Conservation (phyloP, 768 basidiomycete genomes). For the Podaxis sp. region DNA sequence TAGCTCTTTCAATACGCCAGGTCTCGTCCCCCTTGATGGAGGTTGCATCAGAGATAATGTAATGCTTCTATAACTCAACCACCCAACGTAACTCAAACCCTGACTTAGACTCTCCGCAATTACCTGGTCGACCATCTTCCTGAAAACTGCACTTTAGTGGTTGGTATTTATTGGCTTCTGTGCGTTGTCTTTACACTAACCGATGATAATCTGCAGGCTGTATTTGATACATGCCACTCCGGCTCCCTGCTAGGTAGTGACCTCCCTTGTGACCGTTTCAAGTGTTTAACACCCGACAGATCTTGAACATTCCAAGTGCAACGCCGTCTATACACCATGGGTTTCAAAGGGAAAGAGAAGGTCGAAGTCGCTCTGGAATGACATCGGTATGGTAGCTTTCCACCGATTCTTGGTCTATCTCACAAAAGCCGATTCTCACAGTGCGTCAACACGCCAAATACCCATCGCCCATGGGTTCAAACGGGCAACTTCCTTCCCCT, state of each 20-base stretch:
- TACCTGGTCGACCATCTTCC: constrained; percentile 39
- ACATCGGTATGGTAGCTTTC: constrained; percentile 25
- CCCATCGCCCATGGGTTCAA: not conserved
- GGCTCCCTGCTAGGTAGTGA: constrained; percentile 37
- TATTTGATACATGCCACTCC: constrained; percentile 43
- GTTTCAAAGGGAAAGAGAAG: constrained; percentile 39
- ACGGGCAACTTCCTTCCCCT: not conserved
- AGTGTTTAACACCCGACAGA: constrained; percentile 26
- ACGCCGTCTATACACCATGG: constrained; percentile 48
- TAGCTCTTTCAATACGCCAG: constrained; percentile 20
- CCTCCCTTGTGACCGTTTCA: not conserved
- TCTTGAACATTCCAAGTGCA: constrained; percentile 43
- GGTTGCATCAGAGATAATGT: constrained; percentile 39
- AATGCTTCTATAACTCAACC: constrained; percentile 7
- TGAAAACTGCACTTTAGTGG: constrained; percentile 34
- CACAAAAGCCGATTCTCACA: not conserved
- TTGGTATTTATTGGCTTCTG: constrained; percentile 19
- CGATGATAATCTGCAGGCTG: constrained; percentile 20
- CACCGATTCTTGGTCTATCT: not conserved
- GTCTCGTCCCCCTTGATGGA: constrained; percentile 40
- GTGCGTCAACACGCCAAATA: not conserved
- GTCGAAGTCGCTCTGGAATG: constrained; percentile 33
- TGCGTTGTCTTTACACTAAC: constrained; percentile 5
- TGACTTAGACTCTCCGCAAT: constrained; percentile 31
- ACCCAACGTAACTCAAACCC: not conserved